Evolutionary conservation across 2,329 filamentous ascomycete species (phyloP).

Genomic region (Penicillium decumbens): DNA sequence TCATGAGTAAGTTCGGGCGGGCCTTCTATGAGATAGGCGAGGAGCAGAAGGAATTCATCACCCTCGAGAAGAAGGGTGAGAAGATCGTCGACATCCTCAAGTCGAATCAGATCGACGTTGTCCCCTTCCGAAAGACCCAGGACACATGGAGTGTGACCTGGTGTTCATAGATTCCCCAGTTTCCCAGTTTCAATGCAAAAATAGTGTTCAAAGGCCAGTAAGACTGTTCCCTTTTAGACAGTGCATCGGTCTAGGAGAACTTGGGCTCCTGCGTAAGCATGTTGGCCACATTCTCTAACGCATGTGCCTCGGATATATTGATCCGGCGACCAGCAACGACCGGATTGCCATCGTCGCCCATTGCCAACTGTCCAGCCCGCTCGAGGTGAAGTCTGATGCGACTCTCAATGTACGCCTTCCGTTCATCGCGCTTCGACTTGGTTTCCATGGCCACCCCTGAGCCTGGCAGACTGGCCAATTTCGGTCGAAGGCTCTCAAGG

Average conservation of each 20-base stretch:
- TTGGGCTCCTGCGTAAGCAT: conserved; percentile 32
- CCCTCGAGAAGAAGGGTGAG: conserved; percentile 54
- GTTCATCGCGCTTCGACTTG: conserved; percentile 61
- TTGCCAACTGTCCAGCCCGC: conserved; percentile 39
- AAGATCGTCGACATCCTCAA: conserved; percentile 53
- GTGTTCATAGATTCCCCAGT: conserved; percentile 16
- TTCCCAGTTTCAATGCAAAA: conserved; percentile 4
- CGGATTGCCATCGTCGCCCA: conserved; percentile 31
- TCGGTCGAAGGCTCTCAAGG: conserved; percentile 62
- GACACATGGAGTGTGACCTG: conserved; percentile 42
- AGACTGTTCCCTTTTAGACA: not conserved
- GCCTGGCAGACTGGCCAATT: conserved; percentile 48
- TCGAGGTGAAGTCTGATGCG: conserved; percentile 75
- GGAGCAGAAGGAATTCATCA: conserved; percentile 49
- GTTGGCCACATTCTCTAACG: conserved; percentile 38
- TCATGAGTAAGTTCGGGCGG: conserved; percentile 55
- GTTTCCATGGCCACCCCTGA: conserved; percentile 35
- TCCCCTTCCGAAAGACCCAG: conserved; percentile 62
- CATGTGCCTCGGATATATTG: conserved; percentile 38
- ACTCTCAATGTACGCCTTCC: conserved; percentile 77
- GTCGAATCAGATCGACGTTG: conserved; percentile 57
- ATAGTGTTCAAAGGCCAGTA: conserved; percentile 5
- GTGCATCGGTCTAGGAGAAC: conserved; percentile 4
- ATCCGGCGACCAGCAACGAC: conserved; percentile 39
- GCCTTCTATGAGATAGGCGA: conserved; percentile 55